These are phyloP conservation scores for Thalassiosira profunda DNA, from an alignment of 108 stramenopile species.

Conservation along the genomic window DNA sequence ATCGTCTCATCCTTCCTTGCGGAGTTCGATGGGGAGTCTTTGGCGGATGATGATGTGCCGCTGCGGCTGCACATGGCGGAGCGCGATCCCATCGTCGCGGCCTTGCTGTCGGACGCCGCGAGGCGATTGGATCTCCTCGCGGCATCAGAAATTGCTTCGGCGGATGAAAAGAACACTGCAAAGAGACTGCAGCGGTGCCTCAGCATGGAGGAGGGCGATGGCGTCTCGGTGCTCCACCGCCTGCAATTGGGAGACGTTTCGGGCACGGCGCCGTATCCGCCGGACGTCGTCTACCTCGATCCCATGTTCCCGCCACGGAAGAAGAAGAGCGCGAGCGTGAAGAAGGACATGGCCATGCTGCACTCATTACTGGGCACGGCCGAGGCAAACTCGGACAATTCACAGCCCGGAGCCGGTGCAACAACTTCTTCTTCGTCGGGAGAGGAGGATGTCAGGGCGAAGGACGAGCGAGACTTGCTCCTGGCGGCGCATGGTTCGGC, in stretches of 20 bases:
- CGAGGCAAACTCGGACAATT: not conserved
- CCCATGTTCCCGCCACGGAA: constrained; percentile 90
- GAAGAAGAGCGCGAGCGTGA: constrained; percentile 72
- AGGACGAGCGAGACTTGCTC: constrained; percentile 61
- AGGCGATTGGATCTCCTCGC: constrained; percentile 54
- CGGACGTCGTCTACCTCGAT: constrained; percentile 83
- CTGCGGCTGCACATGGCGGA: constrained; percentile 72
- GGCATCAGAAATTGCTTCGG: not conserved
- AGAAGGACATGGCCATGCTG: constrained; percentile 86
- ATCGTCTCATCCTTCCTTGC: constrained; percentile 48
- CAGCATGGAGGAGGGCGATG: constrained; percentile 63
- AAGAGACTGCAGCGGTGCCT: constrained; percentile 33
- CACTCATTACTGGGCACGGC: constrained; percentile 73
- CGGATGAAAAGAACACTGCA: constrained; percentile 13
- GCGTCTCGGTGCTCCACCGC: constrained; percentile 30
- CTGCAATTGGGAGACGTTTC: not conserved
- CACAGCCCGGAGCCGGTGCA: too few species aligned
- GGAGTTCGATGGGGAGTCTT: not conserved
- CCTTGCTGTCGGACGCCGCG: constrained; percentile 70
- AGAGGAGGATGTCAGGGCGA: not conserved
- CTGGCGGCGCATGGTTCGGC: constrained; percentile 50
- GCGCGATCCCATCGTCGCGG: constrained; percentile 74
- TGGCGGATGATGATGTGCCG: too few species aligned
- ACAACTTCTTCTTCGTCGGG: too few species aligned
- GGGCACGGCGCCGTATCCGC: constrained; percentile 6